Evolutionary conservation across 148 eudicot species (phyloP), one percentile per base, ranked within the genome.

Genomic region (Linanthus parryae): DNA sequence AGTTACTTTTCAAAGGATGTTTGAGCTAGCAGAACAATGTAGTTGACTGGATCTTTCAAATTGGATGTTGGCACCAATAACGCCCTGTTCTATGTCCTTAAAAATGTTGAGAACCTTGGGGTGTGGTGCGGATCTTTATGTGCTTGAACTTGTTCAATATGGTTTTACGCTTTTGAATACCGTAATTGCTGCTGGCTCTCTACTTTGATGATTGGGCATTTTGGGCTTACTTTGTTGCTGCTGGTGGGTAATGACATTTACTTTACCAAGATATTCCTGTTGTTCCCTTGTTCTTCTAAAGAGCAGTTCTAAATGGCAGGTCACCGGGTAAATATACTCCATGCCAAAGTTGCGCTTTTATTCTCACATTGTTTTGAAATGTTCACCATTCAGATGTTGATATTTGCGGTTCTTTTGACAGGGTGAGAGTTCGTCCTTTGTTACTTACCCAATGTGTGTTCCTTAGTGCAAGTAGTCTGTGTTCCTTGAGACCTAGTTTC

Each of bases 401-500:
- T 49, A 49, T 49, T 49, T 3, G 31, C 31, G 31, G 31, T 28
- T 17, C 54, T 49, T 49, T 49, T 49, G 54, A 38, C 54, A 49
- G 54, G 54, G 20, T 48, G 10, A 14, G 31, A 36, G 27, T 49
- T 21, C 17, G n/a, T 49, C 12, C 23, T 22, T 48, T 20, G 53
- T 49, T 30, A 14, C 12, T 49, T 28, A 16, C 10, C 37, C n/a
- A 9, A 18, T 26, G 28, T 49, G 38, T 8, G n/a, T 25, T 49
- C 35, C 11, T n/a, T n/a, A n/a, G n/a, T n/a, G n/a, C n/a, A n/a
- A n/a, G n/a, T n/a, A n/a, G n/a, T n/a, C n/a, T n/a, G n/a, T n/a
- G n/a, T n/a, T n/a, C n/a, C n/a, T n/a, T n/a, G n/a, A n/a, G n/a
- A n/a, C n/a, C n/a, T n/a, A n/a, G n/a, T n/a, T n/a, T n/a, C n/a